Base-by-base conservation (phyloP, 2,329 filamentous ascomycete species). In the Magnaporthales sp. region DNA sequence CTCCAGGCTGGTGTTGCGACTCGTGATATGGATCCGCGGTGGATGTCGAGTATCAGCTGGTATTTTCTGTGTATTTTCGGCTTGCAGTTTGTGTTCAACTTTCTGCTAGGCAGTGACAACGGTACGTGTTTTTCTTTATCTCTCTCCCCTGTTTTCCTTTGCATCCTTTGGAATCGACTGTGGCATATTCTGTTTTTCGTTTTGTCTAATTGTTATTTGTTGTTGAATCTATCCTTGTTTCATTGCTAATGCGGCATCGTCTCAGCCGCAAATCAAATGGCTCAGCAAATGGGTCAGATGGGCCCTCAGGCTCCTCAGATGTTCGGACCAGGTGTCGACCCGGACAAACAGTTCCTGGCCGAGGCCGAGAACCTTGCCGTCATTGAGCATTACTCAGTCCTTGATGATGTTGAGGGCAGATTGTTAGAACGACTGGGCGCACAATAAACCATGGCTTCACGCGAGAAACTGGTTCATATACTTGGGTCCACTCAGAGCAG, bases 41-140 rank as follows among this genome's bases (percentile, higher is more conserved):
- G 95, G 95, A 97, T 99, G 80, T 97, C 93, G 0, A 97, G 93
- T 78, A 89, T 99, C 77, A 97, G 93, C 68, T 99, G 95, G 93
- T 99, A 99, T 81, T 98, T 99, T 76, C 81, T 99, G 71, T 98
- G 96, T 74, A 89, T 99, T 70, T 98, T 99, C 76, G 95, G 96
- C 62, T 83, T 99, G 67, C 94, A 98, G 77, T 92, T 94, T 66
- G 93, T 99, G 67, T 99, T 99, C 77, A 96, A 95, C 75, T 98
- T 97, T 77, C 89, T 99, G 64, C 85, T 99, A 15, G 95, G 95
- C 9, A 96, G 91, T 77, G 96, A 99, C 74, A 98, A 98, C 77
- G 89, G 93, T 97, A 83, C 77, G 89, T 80, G 11, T 24, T 26
- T 26, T 7, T 65, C 19, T n/a, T 51, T 27, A 19, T 19, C 30